Base-by-base conservation (phyloP, 1,284 basidiomycete genomes). In the Cystobasidium slooffiae region DNA sequence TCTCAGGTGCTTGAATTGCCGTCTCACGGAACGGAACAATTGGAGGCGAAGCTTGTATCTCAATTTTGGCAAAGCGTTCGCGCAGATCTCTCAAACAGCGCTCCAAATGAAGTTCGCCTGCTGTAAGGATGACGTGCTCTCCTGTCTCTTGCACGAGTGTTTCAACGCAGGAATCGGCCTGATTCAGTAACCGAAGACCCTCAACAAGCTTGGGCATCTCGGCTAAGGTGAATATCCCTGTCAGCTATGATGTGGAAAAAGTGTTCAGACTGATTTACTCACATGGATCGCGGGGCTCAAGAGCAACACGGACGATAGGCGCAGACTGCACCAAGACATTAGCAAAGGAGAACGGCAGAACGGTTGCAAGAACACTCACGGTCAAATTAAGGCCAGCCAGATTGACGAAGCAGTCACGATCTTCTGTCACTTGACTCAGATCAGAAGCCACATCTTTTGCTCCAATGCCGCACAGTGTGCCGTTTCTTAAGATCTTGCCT, bases 1-100 rank as follows among this genome's bases (percentile, higher is more conserved):
- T 97, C 78, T 98, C 94, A 84, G 78, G 52, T 3, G 85, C 92
- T 79, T 88, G 91, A 43, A 97, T 87, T 0, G 93, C 92, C 0
- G 96, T 98, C 83, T 99, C 97, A 59, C 97, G 87, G 85, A 98
- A 99, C 1, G 97, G 96, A 5, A 99, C 97, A 67, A 99, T 96
- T 0, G 96, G 95, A 78, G 94, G 90, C 0, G 94, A 97, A 8
- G 91, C 89, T 78, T 96, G 93, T 62, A 99, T 94, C 67, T 93
- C 91, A 66, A 97, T 90, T 75, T 89, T 89, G 0, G 97, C 96
- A 81, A 99, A 99, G 24, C 96, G 87, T 83, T 99, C 97, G 24
- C 92, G 88, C 20, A 99, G 85, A 82, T 99, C 97, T 83, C 94
- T 95, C 65, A 99, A 83, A 81, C 97, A 99, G 77, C 97, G 88